Evolutionary conservation across 23 red algal genomes (phyloP), one percentile per base, ranked within the genome.

Genomic region (Gracilaria caudata): DNA sequence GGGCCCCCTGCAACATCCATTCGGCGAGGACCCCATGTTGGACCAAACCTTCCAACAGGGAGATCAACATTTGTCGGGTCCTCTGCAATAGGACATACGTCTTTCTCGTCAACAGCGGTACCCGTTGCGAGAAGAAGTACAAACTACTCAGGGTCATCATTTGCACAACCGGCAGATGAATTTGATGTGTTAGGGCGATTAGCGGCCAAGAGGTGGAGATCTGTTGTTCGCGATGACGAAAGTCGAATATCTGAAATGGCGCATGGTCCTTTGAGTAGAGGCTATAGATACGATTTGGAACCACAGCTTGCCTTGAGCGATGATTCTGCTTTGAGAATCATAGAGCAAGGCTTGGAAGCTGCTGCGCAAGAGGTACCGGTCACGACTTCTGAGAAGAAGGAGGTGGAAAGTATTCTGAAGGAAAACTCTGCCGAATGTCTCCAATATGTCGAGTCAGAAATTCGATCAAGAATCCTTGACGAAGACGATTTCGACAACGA

Each of bases 101-200:
- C 74, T 14, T 79, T 79, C 37, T 79, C 74, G 0, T 79, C 74
- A 23, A 79, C 74, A 17, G 65, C 65, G 16, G 65, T 71, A 3
- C 65, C 65, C 20, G 6, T 71, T 10, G 34, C 65, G 17, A 68
- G 63, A 26, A 36, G 65, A 38, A 71, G 65, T 26, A 19, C 65
- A 41, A 71, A 71, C 34, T 36, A 71, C 17, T 39, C 34, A 39
- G 16, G 65, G 16, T 21, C 37, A 41, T 39, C 32, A 8, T 9
- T 41, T 13, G 4, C 19, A 10, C 65, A 71, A 41, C 4, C 65
- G 3, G 3, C 65, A 71, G 65, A 71, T 26, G 65, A 71, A 17
- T 71, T 71, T 41, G 32, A 41, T 21, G 65, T 71, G 1, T 20
- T 71, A 7, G 65, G 65, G 16, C 39, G 34, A 21, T 10, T n/a